Conservation (phyloP, 2,329 filamentous ascomycete species). For the Immersiporthe knoxdaviesiana region DNA sequence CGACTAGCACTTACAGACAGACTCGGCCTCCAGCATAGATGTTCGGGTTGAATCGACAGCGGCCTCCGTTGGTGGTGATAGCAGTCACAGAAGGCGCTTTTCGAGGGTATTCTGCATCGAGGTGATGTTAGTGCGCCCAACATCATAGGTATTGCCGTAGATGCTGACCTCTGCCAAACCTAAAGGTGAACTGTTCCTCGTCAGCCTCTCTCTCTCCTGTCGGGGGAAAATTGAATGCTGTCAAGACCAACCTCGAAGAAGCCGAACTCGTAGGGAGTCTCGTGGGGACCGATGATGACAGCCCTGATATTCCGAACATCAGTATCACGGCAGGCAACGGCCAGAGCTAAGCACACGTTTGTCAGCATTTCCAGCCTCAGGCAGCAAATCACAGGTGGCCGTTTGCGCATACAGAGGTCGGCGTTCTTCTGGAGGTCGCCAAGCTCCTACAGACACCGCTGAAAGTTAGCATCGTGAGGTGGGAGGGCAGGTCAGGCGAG, state of each 20-base stretch:
- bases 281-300: constrained; percentile 88
- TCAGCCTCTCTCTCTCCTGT: constrained; percentile 35
- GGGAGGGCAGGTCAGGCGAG: constrained; percentile 12
- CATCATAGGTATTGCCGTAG: background rate
- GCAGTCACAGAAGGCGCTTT: constrained; percentile 66
- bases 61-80: constrained; percentile 85
- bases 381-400: background rate
- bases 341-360: constrained; percentile 65
- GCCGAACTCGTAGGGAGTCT: constrained; percentile 94
- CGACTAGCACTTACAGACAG: constrained; percentile 70
- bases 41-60: constrained; percentile 93
- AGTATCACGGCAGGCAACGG: constrained; percentile 82
- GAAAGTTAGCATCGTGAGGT: constrained; percentile 23
- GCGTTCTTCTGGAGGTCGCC: constrained; percentile 80
- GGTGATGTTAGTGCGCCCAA: constrained; percentile 14
- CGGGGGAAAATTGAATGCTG: background rate
- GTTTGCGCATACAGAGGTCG: constrained; percentile 75
- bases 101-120: constrained; percentile 75
- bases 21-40: constrained; percentile 92
- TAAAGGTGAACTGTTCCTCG: constrained; percentile 68
- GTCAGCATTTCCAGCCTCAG: constrained; percentile 24
- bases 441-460: constrained; percentile 67
- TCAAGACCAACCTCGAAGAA: constrained; percentile 79
- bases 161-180: constrained; percentile 70
- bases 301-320: constrained; percentile 89